phyloP scores from a whole-genome alignment of 257 asterid species.

The Lithospermum erythrorhizon region DNA sequence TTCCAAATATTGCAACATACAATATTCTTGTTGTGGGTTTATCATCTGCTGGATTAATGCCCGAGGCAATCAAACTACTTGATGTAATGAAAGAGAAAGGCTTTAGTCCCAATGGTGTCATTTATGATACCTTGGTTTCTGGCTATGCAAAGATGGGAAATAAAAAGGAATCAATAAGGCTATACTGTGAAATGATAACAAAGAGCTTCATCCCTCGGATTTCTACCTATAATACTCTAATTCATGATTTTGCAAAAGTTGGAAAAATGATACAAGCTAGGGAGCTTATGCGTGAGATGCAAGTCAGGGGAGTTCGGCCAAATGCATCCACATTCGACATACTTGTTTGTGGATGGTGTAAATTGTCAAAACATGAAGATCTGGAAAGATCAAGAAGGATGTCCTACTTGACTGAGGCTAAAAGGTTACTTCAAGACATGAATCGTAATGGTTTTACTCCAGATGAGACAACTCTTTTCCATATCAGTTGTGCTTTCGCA shows the following conservation, averaged over 20 bases:
- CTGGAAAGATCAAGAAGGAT: constrained; percentile 36
- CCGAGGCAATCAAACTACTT: constrained; percentile 34
- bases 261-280: constrained; percentile 86
- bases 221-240: constrained; percentile 67
- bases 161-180: constrained; percentile 62
- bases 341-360: constrained; percentile 74
- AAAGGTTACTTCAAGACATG: constrained; percentile 63
- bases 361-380: constrained; percentile 31
- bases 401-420: constrained; percentile 50
- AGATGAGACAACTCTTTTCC: constrained; percentile 43
- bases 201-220: constrained; percentile 67
- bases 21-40: constrained; percentile 63
- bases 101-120: constrained; percentile 46
- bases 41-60: constrained; percentile 42
- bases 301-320: constrained; percentile 52
- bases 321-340: constrained; percentile 74
- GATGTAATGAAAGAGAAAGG: constrained; percentile 51
- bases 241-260: constrained; percentile 55
- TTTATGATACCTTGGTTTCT: constrained; percentile 57
- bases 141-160: constrained; percentile 66
- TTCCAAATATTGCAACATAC: constrained; percentile 57
- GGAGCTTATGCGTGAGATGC: constrained; percentile 84
- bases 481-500: constrained; percentile 51
- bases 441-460: constrained; percentile 56
- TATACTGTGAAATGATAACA: constrained; percentile 85